Evolutionary conservation across 2,329 filamentous ascomycete genomes (phyloP).

Genomic region (Tolypocladium paradoxum): DNA sequence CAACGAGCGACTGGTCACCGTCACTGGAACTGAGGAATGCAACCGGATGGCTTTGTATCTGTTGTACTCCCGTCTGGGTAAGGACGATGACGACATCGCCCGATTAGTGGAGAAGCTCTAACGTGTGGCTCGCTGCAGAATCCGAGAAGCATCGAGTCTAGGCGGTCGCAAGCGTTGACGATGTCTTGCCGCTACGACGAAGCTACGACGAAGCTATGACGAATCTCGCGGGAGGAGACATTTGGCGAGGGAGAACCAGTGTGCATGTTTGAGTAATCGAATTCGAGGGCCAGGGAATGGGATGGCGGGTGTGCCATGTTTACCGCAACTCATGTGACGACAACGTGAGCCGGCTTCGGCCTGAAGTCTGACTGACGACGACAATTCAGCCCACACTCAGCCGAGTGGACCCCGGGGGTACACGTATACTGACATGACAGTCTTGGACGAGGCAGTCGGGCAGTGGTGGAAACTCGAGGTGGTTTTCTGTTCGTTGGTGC

Average conservation of each 20-base stretch:
- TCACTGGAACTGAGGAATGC: conserved; percentile 94
- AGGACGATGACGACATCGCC: conserved; percentile 23
- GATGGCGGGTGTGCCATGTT: neutral
- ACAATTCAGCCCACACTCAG: neutral
- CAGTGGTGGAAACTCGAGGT: neutral
- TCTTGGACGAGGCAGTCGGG: too few relatives aligned
- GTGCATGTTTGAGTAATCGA: neutral
- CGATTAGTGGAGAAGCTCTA: conserved; percentile 8
- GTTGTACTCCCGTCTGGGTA: conserved; percentile 94
- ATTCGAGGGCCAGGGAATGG: neutral
- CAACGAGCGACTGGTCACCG: conserved; percentile 94
- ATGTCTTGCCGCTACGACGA: neutral
- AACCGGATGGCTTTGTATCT: conserved; percentile 99
- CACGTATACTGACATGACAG: neutral
- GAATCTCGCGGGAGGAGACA: neutral
- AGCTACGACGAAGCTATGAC: neutral
- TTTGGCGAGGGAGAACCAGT: neutral
- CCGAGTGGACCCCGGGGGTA: neutral
- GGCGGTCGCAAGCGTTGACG: neutral
- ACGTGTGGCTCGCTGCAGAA: conserved; percentile 16
- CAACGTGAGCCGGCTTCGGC: neutral
- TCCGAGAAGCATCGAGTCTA: conserved; percentile 35
- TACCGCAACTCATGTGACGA: neutral
- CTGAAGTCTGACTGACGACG: neutral
- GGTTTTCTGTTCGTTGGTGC: neutral